Percentiles rank a stretch among this genome's conserved stretches.
These are phyloP conservation scores for Cryptococcus sp. DNA, from an alignment of 1,284 basidiomycete species.

Conservation along the genomic window DNA sequence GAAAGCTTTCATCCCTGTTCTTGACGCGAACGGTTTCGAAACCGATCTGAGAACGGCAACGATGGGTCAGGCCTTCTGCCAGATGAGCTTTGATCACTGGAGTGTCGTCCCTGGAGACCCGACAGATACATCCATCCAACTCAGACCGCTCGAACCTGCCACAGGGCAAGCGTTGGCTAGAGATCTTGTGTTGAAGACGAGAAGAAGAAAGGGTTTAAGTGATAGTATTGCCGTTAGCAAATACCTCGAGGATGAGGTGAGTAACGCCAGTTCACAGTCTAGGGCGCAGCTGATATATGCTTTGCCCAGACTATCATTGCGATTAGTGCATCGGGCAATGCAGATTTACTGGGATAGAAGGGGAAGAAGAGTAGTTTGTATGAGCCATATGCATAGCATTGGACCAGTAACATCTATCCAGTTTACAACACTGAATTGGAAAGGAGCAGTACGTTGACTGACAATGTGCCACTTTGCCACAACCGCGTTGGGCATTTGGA, in stretches of 20 bases:
- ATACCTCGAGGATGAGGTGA: constrained; percentile 82
- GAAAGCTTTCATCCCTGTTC: constrained; percentile 94
- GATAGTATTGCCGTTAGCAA: constrained; percentile 93
- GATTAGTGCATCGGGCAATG: constrained; percentile 84
- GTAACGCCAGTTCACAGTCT: background rate
- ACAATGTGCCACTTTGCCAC: too few species aligned
- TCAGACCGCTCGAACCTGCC: constrained; percentile 94
- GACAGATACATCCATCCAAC: constrained; percentile 90
- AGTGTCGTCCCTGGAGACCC: constrained; percentile 98
- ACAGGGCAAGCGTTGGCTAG: constrained; percentile 87
- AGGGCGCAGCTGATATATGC: background rate
- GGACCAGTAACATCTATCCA: too few species aligned
- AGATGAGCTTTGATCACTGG: constrained; percentile 98
- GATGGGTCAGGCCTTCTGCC: constrained; percentile 94
- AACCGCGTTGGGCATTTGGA: too few species aligned
- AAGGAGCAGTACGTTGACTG: too few species aligned
- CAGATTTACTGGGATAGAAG: constrained; percentile 69
- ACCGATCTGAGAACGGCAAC: constrained; percentile 96
- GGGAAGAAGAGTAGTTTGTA: background rate
- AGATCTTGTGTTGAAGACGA: constrained; percentile 93
- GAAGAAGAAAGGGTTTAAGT: constrained; percentile 90
- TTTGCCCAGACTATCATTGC: constrained; percentile 59
- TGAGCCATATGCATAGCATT: too few species aligned
- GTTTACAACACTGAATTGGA: too few species aligned
- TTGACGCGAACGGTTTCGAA: constrained; percentile 98